Evolutionary conservation across 768 basidiomycete genomes (phyloP).

Genomic region (Russula lepida): DNA sequence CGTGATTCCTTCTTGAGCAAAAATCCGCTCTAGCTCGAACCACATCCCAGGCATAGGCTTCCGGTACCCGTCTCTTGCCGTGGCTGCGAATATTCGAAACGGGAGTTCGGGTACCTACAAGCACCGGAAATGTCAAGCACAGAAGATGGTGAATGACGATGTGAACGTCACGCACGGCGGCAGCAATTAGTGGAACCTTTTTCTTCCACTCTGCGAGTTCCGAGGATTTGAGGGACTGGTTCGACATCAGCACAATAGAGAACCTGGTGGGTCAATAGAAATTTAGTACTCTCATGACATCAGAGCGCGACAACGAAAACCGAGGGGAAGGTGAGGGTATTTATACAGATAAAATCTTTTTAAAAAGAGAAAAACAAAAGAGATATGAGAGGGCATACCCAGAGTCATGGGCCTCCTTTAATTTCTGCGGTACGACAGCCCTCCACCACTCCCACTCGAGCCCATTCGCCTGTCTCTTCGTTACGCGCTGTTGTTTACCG

Average conservation of each 20-base stretch:
- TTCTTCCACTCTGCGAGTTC: constrained; percentile 60
- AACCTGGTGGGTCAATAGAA: constrained; percentile 36
- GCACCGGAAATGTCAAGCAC: background rate
- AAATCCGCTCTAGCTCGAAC: constrained; percentile 59
- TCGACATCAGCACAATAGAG: constrained; percentile 70
- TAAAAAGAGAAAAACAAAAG: background rate
- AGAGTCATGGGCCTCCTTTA: constrained; percentile 48
- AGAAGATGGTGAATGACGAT: background rate
- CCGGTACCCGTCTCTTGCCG: constrained; percentile 61
- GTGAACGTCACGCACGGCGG: constrained; percentile 36
- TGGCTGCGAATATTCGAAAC: constrained; percentile 73
- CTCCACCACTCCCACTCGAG: constrained; percentile 75
- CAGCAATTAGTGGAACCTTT: constrained; percentile 64
- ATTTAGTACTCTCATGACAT: background rate
- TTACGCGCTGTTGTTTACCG: background rate
- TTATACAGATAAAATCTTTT: too few relatives aligned
- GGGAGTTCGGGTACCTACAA: constrained; percentile 61
- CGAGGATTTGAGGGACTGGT: constrained; percentile 53
- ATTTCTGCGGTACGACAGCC: constrained; percentile 46
- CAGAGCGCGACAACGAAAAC: background rate
- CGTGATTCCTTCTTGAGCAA: constrained; percentile 43
- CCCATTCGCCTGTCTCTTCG: constrained; percentile 29
- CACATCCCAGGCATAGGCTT: constrained; percentile 91
- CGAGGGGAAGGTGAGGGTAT: background rate
- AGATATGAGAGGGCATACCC: constrained; percentile 42